A percentile compares a stretch with the other conserved stretches of the same genome.
Evolutionary conservation across 805 yeast genomes (phyloP).

Genomic region (Yamadazyma laniorum): DNA sequence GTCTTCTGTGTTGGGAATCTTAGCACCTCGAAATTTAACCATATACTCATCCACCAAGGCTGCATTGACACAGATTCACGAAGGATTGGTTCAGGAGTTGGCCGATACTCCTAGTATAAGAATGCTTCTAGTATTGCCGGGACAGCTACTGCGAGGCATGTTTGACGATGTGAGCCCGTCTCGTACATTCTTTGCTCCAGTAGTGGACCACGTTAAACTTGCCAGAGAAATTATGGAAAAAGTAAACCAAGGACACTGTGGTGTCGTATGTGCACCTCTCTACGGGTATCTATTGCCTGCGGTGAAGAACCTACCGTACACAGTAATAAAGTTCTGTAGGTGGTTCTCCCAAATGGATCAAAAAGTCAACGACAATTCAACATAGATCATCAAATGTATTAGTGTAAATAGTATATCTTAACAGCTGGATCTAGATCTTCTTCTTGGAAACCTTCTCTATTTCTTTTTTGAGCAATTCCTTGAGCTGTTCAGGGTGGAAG

Average conservation of each 20-base stretch:
- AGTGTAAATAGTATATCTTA: no score
- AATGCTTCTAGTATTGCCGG: slow-evolving; percentile 45
- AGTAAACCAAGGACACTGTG: slow-evolving; percentile 38
- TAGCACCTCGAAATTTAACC: slow-evolving; percentile 49
- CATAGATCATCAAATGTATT: neutral
- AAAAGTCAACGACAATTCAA: slow-evolving; percentile 19
- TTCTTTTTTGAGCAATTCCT: slow-evolving; percentile 23
- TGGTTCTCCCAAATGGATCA: slow-evolving; percentile 38
- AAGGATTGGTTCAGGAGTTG: slow-evolving; percentile 43
- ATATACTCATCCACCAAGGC: slow-evolving; percentile 52
- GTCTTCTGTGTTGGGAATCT: slow-evolving; percentile 47
- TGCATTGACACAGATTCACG: slow-evolving; percentile 43
- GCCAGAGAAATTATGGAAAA: slow-evolving; percentile 34
- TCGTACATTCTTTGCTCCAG: slow-evolving; percentile 46
- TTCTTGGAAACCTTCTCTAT: slow-evolving; percentile 15
- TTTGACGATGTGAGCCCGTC: slow-evolving; percentile 46
- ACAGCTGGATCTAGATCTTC: slow-evolving; percentile 12
- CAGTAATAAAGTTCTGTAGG: slow-evolving; percentile 34
- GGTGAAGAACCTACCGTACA: slow-evolving; percentile 41
- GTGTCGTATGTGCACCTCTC: slow-evolving; percentile 44
- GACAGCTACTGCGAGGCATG: slow-evolving; percentile 51
- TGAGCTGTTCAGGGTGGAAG: slow-evolving; percentile 25
- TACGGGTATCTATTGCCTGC: slow-evolving; percentile 47
- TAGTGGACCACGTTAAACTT: slow-evolving; percentile 37
- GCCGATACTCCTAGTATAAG: slow-evolving; percentile 22